These are phyloP conservation scores for Globisporangium spinosum DNA, from an alignment of 352 stramenopile species.

Conservation along the genomic window DNA sequence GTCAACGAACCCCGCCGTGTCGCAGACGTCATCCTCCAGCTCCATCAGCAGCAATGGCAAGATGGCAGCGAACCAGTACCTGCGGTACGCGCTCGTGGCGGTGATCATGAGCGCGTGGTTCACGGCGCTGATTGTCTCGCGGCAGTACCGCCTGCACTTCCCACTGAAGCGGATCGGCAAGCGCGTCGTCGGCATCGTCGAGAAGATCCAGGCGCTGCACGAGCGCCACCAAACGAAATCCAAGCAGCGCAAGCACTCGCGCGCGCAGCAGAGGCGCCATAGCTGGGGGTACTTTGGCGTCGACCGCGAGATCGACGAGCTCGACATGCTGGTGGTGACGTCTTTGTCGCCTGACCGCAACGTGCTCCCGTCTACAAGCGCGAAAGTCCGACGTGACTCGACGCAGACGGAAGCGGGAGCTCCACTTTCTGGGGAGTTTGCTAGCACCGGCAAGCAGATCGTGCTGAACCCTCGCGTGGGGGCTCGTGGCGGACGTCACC, in stretches of 20 bases:
- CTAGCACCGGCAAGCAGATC: constrained; percentile 36
- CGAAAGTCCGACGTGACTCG: constrained; percentile 8
- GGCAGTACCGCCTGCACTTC: constrained; percentile 42
- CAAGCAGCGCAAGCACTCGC: constrained; percentile 16
- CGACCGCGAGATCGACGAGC: constrained; percentile 60
- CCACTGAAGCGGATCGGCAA: constrained; percentile 36
- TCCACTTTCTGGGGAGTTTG: not conserved
- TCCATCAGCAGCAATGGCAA: not conserved
- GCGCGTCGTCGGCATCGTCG: constrained; percentile 19
- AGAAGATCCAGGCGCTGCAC: constrained; percentile 24
- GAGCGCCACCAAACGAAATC: not conserved
- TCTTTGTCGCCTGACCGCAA: constrained; percentile 59
- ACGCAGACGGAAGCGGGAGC: constrained; percentile 5
- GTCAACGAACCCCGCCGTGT: constrained; percentile 4
- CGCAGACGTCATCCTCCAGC: constrained; percentile 6
- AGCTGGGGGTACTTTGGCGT: constrained; percentile 21
- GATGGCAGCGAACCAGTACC: constrained; percentile 1
- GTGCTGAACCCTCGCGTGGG: constrained; percentile 60
- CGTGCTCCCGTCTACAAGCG: constrained; percentile 11
- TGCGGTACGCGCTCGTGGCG: constrained; percentile 45
- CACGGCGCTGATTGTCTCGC: constrained; percentile 40
- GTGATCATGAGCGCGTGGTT: constrained; percentile 42
- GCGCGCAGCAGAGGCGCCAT: constrained; percentile 19
- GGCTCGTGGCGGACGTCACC: constrained; percentile 61
- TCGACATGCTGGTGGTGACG: constrained; percentile 68